A percentile compares a stretch with the other conserved stretches of the same genome.
Evolutionary conservation across 805 yeast genomes (phyloP).

Genomic region (Myxozyma monticola): DNA sequence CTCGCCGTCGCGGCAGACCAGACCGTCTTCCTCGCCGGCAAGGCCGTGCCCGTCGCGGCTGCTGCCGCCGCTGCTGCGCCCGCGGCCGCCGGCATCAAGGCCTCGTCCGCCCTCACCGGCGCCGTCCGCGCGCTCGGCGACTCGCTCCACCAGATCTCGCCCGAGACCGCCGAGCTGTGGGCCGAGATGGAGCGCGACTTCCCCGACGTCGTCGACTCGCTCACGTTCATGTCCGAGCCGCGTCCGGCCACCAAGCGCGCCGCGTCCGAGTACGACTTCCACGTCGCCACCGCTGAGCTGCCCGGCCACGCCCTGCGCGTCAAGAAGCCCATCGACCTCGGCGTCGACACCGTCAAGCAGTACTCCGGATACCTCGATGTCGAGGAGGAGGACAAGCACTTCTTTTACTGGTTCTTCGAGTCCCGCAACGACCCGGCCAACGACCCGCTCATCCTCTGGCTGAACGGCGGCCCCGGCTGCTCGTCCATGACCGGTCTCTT

Average conservation of each 20-base stretch:
- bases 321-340: conserved; percentile 65
- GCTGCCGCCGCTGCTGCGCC: conserved; percentile 1
- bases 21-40: conserved; percentile 11
- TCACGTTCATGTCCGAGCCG: conserved; percentile 28
- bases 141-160: conserved; percentile 21
- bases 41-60: conserved; percentile 5
- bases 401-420: conserved; percentile 89
- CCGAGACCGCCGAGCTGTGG: conserved; percentile 31
- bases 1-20: conserved; percentile 20
- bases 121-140: conserved; percentile 26
- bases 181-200: conserved; percentile 32
- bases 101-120: conserved; percentile 23
- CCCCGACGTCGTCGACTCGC: conserved; percentile 30
- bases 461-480: conserved; percentile 96
- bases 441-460: conserved; percentile 88
- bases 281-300: conserved; percentile 43
- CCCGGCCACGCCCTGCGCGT: conserved; percentile 62
- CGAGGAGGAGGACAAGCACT: conserved; percentile 81
- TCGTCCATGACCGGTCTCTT: conserved; percentile 85
- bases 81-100: conserved; percentile 12
- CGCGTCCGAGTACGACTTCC: conserved; percentile 43
- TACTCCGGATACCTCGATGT: conserved; percentile 73
- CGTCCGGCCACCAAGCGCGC: conserved; percentile 33
- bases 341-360: conserved; percentile 77
- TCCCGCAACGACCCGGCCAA: conserved; percentile 81